Evolutionary conservation across 2,329 filamentous ascomycete species (phyloP), one percentile per base, ranked within the genome.

Genomic region (Ophiostoma sp.): DNA sequence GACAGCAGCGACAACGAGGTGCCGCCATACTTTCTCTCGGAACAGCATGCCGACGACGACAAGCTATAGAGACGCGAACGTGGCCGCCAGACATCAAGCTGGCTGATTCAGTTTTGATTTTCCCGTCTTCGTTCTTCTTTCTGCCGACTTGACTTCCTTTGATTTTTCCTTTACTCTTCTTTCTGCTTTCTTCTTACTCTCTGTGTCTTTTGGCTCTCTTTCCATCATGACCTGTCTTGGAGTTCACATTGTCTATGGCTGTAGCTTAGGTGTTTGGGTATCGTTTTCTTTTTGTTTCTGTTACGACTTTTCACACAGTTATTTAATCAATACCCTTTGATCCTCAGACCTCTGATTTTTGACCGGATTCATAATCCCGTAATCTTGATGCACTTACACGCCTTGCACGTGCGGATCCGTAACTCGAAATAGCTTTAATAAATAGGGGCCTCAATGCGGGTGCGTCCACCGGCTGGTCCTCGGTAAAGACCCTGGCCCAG

Each of bases 11-110:
- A 81, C 69, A 83, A 83, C 65, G 82, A 83, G 66, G 79, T 85
- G 7, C 83, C 84, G 0, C 76, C 76, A 0, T 83, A 86, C 69
- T 85, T 86, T 71, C 71, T 86, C 6, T 80, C 80, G 36, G 55
- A 18, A 6, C 58, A 62, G 36, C 58, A 41, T 40, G 36, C 11
- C 27, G 55, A 40, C 11, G 81, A 84, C 72, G 80, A 83, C 55
- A 69, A 60, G 65, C 69, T 70, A n/a, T 68, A 67, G 62, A 3
- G 52, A 11, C 18, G 52, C 14, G 55, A 12, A 44, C 1, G 42
- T 12, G 42, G 42, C 7, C 42, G 11, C 1, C 42, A 44, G 27
- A 11, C 45, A 45, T 11, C 42, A 45, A 45, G 42, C 42, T 45
- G 42, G 42, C 8, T 12, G 42, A 12, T 8, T 12, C 42, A 45